Conservation (phyloP, 257 asterid genomes). For the Solanum ossicruentum region DNA sequence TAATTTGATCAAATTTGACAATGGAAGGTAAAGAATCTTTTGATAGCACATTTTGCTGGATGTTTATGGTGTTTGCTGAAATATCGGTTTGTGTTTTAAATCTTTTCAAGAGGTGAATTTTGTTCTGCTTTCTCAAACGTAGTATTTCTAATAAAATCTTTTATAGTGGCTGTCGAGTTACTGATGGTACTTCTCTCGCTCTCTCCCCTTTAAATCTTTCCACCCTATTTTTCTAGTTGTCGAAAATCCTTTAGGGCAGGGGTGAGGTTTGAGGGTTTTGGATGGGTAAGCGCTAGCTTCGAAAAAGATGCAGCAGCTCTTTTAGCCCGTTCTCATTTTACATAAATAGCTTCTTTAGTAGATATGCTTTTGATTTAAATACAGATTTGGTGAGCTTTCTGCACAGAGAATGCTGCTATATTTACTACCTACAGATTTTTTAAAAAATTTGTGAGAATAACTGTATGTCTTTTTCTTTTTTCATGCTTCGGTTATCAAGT, state of each 20-base stretch:
- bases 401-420: neutral
- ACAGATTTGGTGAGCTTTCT: neutral
- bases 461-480: neutral
- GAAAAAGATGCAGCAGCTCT: neutral
- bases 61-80: neutral
- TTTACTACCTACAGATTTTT: neutral
- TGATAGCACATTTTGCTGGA: neutral
- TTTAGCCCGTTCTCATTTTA: neutral
- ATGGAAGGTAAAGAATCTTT: conserved; percentile 54
- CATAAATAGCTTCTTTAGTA: neutral
- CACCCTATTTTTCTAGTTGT: neutral
- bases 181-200: neutral
- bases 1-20: conserved; percentile 78
- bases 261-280: neutral
- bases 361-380: neutral
- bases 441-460: neutral
- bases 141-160: neutral
- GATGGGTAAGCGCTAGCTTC: neutral
- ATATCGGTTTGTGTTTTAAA: neutral
- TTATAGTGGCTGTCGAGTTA: neutral
- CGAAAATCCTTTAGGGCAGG: neutral
- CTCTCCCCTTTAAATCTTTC: neutral
- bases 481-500: neutral
- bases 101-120: neutral
- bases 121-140: neutral